Base-by-base conservation (phyloP, 2,329 filamentous ascomycete species). In the Aureobasidium sp. region DNA sequence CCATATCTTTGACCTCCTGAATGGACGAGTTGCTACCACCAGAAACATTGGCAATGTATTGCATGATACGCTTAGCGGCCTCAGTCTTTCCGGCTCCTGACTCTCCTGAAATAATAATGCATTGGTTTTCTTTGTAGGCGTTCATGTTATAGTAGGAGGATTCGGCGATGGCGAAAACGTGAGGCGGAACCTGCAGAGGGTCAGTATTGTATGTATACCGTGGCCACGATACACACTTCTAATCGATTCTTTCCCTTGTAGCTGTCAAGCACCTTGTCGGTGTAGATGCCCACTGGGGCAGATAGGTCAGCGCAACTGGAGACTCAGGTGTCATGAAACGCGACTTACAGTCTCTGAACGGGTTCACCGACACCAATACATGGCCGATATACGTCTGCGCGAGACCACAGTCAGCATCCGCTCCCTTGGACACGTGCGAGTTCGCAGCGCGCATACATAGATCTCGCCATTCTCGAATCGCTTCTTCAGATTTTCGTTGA, bases 141-240 rank as follows among this genome's bases (percentile, higher is more conserved):
- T 97, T 97, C 94, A 99, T 97, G 80, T 99, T 97, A 80, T 97
- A 97, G 80, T 99, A 99, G 61, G 92, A 77, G 8, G 93, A 89
- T 77, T 99, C 94, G 72, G 94, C 94, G 71, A 99, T 94, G 64
- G 91, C 93, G 75, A 97, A 99, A 68, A 99, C 94, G 76, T 99
- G 94, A 9, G 94, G 94, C 70, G 70, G 61, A 64, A 85, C 55
- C 55, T 58, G 32, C 5, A 23, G 17, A 7, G n/a, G 6, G 23
- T 58, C 55, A 58, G 42, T 23, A 10, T 6, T 48, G 42, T 17
- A 13, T 7, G 6, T 2, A 27, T 12, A 20, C 32, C 10, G 7
- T 37, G 32, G n/a, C 23, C 6, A 42, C 15, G 42, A 27, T 29
- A 47, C 55, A 29, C 2, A 58, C 82, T 78, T 99, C 94, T 67